These are phyloP conservation scores for Apiotrichum mycotoxinovorans DNA, from an alignment of 1,284 basidiomycete genomes.

Conservation along the genomic window DNA sequence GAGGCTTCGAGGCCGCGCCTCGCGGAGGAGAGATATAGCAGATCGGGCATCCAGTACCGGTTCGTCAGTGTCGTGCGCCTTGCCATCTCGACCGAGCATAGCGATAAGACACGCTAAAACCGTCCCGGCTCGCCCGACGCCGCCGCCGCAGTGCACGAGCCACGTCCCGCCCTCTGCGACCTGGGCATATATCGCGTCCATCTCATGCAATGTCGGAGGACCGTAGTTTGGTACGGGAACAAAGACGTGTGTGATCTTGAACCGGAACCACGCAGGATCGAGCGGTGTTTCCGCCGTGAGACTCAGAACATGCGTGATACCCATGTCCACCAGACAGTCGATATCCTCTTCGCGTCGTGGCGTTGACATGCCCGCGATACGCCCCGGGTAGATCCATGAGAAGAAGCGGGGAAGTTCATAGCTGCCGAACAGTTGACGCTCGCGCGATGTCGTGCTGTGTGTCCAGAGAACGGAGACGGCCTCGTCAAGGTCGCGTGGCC, in stretches of 20 bases:
- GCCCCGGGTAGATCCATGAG: constrained; percentile 60
- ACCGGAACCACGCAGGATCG: constrained; percentile 53
- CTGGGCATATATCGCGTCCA: constrained; percentile 57
- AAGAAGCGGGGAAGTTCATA: constrained; percentile 59
- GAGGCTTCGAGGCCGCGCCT: constrained; percentile 57
- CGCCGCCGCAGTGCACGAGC: constrained; percentile 62
- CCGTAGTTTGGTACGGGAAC: constrained; percentile 58
- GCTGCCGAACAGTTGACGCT: constrained; percentile 38
- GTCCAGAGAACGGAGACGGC: constrained; percentile 20
- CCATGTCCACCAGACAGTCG: constrained; percentile 52
- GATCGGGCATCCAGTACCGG: constrained; percentile 56
- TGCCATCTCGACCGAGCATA: constrained; percentile 53
- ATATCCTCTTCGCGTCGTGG: constrained; percentile 58
- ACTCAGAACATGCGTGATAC: constrained; percentile 59
- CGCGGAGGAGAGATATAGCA: constrained; percentile 55
- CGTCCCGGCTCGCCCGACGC: constrained; percentile 62
- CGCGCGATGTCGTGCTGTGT: constrained; percentile 12
- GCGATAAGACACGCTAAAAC: constrained; percentile 61
- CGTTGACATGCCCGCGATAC: constrained; percentile 61
- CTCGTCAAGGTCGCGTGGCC: constrained; percentile 50
- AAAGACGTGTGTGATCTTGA: constrained; percentile 57
- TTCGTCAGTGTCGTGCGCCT: constrained; percentile 28
- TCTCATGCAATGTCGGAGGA: constrained; percentile 60
- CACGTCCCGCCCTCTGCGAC: constrained; percentile 53
- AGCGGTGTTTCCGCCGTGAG: constrained; percentile 61